phyloP scores from a whole-genome alignment of 139 green algal species.

The Tetradesmus obliquus region DNA sequence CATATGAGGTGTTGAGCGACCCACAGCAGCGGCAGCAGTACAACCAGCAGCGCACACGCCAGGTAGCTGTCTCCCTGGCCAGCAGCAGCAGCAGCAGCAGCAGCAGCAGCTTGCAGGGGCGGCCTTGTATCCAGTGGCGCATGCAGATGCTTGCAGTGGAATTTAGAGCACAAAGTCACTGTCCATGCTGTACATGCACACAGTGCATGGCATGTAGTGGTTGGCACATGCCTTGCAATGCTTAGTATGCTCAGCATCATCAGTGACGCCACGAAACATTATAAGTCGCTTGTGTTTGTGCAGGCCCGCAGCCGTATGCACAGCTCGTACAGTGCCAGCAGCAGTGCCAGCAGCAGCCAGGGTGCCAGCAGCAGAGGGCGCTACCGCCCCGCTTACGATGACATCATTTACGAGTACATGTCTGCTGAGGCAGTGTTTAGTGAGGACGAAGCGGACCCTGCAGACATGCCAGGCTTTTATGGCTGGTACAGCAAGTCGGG shows the following conservation, averaged over 20 bases:
- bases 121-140: not conserved
- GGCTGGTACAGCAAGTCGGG: slow-evolving; percentile 38
- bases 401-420: not conserved
- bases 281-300: not conserved
- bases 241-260: no score
- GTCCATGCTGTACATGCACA: no score
- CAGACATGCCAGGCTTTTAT: not conserved
- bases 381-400: not conserved
- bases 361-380: not conserved
- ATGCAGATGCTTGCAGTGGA: not conserved
- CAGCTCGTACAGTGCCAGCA: not conserved
- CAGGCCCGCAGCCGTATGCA: slow-evolving; percentile 16
- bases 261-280: no score
- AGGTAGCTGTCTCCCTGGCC: not conserved
- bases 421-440: not conserved
- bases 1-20: slow-evolving; percentile 40
- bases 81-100: not conserved
- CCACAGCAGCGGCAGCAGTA: slow-evolving; percentile 19
- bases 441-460: not conserved
- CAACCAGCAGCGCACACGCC: slow-evolving; percentile 4
- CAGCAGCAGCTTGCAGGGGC: not conserved
- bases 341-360: not conserved
- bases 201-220: no score
- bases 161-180: no score
- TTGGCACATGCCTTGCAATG: no score